Evolutionary conservation across 129 eudicot genomes (phyloP).

Genomic region (Flaveria bidentis): DNA sequence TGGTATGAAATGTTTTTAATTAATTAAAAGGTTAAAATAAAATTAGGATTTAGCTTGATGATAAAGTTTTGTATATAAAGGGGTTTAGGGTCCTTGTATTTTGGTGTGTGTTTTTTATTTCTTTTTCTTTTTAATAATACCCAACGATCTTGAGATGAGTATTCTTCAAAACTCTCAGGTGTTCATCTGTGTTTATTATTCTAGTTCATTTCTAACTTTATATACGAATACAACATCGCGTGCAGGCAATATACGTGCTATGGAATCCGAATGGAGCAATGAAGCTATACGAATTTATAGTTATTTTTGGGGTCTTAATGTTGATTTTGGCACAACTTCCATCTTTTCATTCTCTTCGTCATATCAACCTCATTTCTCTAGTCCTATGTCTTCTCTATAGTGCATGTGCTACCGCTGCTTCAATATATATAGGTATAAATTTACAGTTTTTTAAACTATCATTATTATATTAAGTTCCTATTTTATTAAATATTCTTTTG

Average conservation of each 20-base stretch:
- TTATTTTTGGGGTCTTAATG: conserved; percentile 73
- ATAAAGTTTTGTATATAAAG: too few relatives aligned
- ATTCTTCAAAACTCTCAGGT: too few relatives aligned
- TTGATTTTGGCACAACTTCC: conserved; percentile 90
- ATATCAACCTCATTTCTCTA: conserved; percentile 79
- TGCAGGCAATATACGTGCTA: conserved; percentile 76
- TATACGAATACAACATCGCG: neutral
- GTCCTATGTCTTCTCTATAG: conserved; percentile 68
- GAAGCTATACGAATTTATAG: conserved; percentile 71
- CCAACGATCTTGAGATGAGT: too few relatives aligned
- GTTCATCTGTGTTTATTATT: too few relatives aligned
- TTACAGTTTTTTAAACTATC: neutral
- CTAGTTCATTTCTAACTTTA: too few relatives aligned
- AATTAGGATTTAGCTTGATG: too few relatives aligned
- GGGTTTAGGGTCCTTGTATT: too few relatives aligned
- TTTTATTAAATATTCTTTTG: neutral
- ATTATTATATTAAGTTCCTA: neutral
- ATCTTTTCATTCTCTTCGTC: conserved; percentile 87
- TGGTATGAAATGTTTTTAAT: too few relatives aligned
- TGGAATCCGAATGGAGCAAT: conserved; percentile 64
- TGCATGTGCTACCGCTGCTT: conserved; percentile 75
- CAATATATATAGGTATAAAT: conserved; percentile 63
- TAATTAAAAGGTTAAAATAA: too few relatives aligned
- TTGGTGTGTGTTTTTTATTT: too few relatives aligned
- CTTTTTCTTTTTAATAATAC: too few relatives aligned